phyloP scores from a whole-genome alignment of 2,329 filamentous ascomycete species.

The Cadophora malorum region DNA sequence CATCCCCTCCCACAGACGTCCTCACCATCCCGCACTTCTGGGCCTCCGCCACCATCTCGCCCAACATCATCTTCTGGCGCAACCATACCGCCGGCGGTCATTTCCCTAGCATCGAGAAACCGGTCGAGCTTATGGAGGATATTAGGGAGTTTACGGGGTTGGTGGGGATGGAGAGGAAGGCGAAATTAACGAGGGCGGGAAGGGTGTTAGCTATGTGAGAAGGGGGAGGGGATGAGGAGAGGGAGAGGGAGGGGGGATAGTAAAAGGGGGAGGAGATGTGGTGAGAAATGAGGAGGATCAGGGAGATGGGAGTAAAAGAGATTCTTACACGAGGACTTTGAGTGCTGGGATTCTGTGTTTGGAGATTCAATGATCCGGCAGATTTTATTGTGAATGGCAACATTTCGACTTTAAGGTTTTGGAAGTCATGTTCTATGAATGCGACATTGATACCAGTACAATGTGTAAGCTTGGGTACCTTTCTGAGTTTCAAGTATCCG shows the following conservation, averaged over 20 bases:
- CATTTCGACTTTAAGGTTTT: too few relatives aligned
- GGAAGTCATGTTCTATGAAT: too few relatives aligned
- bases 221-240: not conserved
- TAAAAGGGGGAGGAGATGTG: not conserved
- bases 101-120: constrained; percentile 65
- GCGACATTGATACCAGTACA: too few relatives aligned
- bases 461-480: too few relatives aligned
- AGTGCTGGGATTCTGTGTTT: too few relatives aligned
- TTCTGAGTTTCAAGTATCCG: too few relatives aligned
- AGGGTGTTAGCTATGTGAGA: not conserved
- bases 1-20: constrained; percentile 22
- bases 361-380: too few relatives aligned
- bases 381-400: too few relatives aligned
- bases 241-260: too few relatives aligned
- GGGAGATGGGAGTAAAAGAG: too few relatives aligned
- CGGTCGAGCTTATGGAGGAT: constrained; percentile 58
- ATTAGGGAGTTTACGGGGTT: constrained; percentile 52
- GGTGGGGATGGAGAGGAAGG: constrained; percentile 56
- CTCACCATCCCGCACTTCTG: constrained; percentile 53
- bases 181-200: constrained; percentile 34
- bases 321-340: too few relatives aligned
- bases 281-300: not conserved
- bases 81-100: constrained; percentile 49
- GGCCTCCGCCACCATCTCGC: constrained; percentile 56
- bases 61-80: constrained; percentile 62